Evolutionary conservation across 768 basidiomycete species (phyloP), one percentile per base, ranked within the genome.

Genomic region (Naganishia vishniacii): DNA sequence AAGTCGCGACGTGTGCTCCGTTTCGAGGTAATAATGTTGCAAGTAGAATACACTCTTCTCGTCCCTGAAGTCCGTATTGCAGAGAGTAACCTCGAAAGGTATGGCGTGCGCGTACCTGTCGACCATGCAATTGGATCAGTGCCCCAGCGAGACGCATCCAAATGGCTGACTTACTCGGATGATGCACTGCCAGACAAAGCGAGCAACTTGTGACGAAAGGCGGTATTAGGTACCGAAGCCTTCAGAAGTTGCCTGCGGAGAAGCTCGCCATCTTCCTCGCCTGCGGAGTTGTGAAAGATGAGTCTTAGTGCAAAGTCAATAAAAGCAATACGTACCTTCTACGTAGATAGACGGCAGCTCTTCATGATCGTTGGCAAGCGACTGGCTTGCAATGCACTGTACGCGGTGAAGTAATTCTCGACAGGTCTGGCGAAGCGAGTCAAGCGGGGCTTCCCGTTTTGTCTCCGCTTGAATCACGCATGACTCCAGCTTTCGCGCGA

Each of bases 211-310:
- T 56, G 15, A 15, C 53, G 53, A 34, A 56, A 56, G 23, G 53
- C 53, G 11, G 34, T 20, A 56, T 56, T 56, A n/a, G 53, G 26
- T 11, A 56, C 16, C 20, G 31, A 34, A 3, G 53, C 53, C 26
- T 56, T 56, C 16, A 56, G 5, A 3, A 63, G 41, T 41, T 47
- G 62, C 20, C 62, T 51, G 15, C 62, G 62, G 28, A 63, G 12
- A 23, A 51, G 53, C 26, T 63, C 62, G 6, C 48, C 62, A 16
- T 53, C 37, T 6, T 63, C 62, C 45, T 63, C 62, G 48, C 62
- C 62, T 63, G n/a, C 18, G 13, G 51, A 49, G 23, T 4, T 6
- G 37, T 4, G 9, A 49, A 0, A 41, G 60, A 15, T 65, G 60
- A 15, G 42, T 42, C 23, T 65, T 64, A 25, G 48, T 62, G 6